Evolutionary conservation across 805 yeast species (phyloP).

Genomic region (Hanseniaspora nectarophila): DNA sequence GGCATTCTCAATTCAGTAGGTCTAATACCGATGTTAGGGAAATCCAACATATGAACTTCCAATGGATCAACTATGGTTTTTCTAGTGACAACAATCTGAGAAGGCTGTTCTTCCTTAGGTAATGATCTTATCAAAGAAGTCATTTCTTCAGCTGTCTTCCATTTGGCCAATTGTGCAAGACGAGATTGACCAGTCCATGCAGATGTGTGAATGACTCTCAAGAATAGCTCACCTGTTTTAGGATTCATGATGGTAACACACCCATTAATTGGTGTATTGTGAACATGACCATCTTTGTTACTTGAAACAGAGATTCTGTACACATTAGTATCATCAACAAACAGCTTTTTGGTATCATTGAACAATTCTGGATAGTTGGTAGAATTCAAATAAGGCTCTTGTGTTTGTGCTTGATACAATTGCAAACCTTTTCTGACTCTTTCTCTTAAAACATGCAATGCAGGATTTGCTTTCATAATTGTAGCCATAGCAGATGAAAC

Average conservation of each 20-base stretch:
- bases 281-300: constrained; percentile 83
- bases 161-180: constrained; percentile 81
- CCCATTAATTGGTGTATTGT: constrained; percentile 89
- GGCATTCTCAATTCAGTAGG: constrained; percentile 85
- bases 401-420: constrained; percentile 84
- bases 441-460: constrained; percentile 79
- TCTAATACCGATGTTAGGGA: constrained; percentile 80
- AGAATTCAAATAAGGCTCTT: constrained; percentile 80
- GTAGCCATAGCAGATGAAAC: constrained; percentile 86
- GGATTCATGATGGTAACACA: constrained; percentile 85
- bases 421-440: constrained; percentile 89
- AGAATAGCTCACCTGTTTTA: constrained; percentile 74
- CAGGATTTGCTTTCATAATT: constrained; percentile 90
- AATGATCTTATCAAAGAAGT: constrained; percentile 80
- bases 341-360: constrained; percentile 68
- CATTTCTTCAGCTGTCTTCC: constrained; percentile 98
- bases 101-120: constrained; percentile 90
- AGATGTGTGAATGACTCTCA: constrained; percentile 82
- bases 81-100: constrained; percentile 78
- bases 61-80: constrained; percentile 88
- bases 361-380: constrained; percentile 83
- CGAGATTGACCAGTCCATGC: constrained; percentile 97
- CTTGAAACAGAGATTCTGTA: constrained; percentile 85
- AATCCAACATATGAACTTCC: constrained; percentile 93
- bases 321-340: constrained; percentile 88